A percentile compares a stretch with the other conserved stretches of the same genome.
Conservation (phyloP, 148 eudicot species). For the Spergularia marina region DNA sequence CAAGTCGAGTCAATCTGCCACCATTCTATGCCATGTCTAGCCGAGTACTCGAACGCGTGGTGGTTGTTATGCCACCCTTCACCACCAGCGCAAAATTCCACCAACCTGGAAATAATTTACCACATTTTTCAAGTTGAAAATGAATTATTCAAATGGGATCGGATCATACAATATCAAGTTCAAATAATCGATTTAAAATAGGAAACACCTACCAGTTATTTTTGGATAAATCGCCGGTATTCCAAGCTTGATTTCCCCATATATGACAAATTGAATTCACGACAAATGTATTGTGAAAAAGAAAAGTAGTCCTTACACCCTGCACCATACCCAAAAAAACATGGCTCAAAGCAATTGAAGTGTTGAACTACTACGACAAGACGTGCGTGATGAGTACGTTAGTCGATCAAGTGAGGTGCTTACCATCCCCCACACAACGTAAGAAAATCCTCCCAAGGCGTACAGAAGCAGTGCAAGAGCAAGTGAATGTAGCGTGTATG, state of each 20-base stretch:
- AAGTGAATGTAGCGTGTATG: conserved; percentile 60
- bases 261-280: conserved; percentile 81
- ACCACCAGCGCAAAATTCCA: conserved; percentile 51
- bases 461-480: conserved; percentile 53
- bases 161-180: not conserved
- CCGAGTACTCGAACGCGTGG: conserved; percentile 81
- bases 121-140: not conserved
- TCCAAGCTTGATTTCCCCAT: conserved; percentile 75
- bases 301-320: conserved; percentile 68
- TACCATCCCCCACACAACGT: conserved; percentile 86
- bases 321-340: conserved; percentile 15
- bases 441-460: conserved; percentile 67
- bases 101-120: conserved; percentile 51
- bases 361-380: too few relatives aligned
- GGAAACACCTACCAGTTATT: conserved; percentile 58
- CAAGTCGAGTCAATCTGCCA: conserved; percentile 87
- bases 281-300: conserved; percentile 62
- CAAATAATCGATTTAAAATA: too few relatives aligned
- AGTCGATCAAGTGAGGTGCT: not conserved
- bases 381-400: too few relatives aligned
- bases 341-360: too few relatives aligned
- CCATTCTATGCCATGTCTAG: conserved; percentile 82
- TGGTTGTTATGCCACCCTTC: conserved; percentile 98
- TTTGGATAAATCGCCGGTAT: conserved; percentile 64
- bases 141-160: not conserved